A percentile compares a stretch with the other conserved stretches of the same genome.
Evolutionary conservation across 345 rosid species (phyloP).

Genomic region (Rubroshorea leprosula): DNA sequence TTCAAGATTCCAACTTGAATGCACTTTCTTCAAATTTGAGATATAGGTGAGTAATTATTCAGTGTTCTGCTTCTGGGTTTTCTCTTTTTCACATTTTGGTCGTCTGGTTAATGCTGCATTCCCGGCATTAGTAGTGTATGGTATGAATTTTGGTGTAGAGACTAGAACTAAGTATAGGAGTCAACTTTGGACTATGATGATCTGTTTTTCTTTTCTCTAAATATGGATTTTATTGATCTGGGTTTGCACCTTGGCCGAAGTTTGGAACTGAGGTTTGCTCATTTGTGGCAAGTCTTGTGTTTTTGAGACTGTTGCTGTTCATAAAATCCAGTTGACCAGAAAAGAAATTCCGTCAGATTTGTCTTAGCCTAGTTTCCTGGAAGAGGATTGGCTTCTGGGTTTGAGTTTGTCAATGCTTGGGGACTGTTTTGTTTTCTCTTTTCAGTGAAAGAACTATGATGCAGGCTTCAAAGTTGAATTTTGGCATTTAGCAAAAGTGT

Average conservation of each 20-base stretch:
- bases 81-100: conserved; percentile 12
- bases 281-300: conserved; percentile 5
- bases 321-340: conserved; percentile 5
- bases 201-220: conserved; percentile 5
- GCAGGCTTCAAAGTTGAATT: background rate
- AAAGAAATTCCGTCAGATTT: conserved; percentile 9
- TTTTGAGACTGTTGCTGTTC: conserved; percentile 8
- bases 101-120: conserved; percentile 37
- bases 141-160: background rate
- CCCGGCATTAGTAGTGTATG: background rate
- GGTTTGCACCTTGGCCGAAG: conserved; percentile 16
- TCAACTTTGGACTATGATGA: conserved; percentile 10
- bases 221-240: conserved; percentile 15
- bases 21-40: conserved; percentile 1
- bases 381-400: conserved; percentile 13
- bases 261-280: conserved; percentile 13
- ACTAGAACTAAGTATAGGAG: conserved; percentile 5
- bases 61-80: conserved; percentile 17
- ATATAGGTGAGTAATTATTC: conserved; percentile 10
- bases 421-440: background rate
- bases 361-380: conserved; percentile 4
- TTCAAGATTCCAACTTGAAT: conserved; percentile 8
- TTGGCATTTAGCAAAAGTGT: background rate
- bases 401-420: background rate
- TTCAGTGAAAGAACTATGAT: background rate